Percentiles rank a stretch among this genome's conserved stretches.
Conservation (phyloP, 306 rosid genomes). For the Castanea sativa region DNA sequence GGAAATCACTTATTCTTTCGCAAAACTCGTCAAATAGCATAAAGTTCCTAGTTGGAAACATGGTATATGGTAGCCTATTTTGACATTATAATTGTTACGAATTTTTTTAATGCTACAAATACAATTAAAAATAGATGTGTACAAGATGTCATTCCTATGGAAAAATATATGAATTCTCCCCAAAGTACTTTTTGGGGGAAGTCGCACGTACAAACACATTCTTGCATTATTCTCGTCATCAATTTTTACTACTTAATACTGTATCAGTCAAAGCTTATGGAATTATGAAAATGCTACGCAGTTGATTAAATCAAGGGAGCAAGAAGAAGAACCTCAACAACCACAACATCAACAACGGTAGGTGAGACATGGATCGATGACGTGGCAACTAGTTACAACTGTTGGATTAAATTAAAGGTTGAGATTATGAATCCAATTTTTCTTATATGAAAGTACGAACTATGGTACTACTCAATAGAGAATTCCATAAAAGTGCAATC, state of each 20-base stretch:
- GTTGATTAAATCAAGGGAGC: slow-evolving; percentile 77
- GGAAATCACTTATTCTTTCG: not conserved
- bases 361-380: too few relatives aligned
- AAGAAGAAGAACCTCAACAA: too few relatives aligned
- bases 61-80: not conserved
- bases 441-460: too few relatives aligned
- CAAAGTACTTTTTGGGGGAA: not conserved
- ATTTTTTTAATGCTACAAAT: not conserved
- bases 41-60: not conserved
- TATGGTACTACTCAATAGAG: too few relatives aligned
- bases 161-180: not conserved
- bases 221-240: not conserved
- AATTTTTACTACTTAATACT: not conserved
- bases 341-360: slow-evolving; percentile 50
- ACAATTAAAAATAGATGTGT: not conserved
- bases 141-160: too few relatives aligned
- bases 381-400: too few relatives aligned
- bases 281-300: slow-evolving; percentile 58
- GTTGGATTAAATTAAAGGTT: too few relatives aligned
- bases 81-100: not conserved
- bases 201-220: not conserved
- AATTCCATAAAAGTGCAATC: too few relatives aligned
- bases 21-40: not conserved
- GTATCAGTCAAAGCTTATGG: slow-evolving; percentile 28
- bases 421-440: too few relatives aligned